Percentiles rank a stretch among this genome's conserved stretches.
Evolutionary conservation across 2,329 filamentous ascomycete genomes (phyloP).

Genomic region (Pseudopyricularia cyperi): DNA sequence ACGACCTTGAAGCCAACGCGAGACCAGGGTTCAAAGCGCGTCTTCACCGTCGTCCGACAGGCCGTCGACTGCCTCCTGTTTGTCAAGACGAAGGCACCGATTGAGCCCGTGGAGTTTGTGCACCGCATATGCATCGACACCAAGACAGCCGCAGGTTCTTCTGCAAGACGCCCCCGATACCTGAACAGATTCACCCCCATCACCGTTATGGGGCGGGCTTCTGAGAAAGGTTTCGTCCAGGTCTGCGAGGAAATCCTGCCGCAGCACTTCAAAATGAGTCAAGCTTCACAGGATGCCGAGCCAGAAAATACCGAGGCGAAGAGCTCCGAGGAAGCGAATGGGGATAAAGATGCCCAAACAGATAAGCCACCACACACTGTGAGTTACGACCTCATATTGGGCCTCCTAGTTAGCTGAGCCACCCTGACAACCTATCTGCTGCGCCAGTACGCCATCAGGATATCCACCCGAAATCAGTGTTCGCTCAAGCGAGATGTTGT

Average conservation of each 20-base stretch:
- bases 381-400: slow-evolving; percentile 4
- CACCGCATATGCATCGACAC: slow-evolving; percentile 43
- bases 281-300: slow-evolving; percentile 5
- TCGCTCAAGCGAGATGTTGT: slow-evolving; percentile 53
- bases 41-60: slow-evolving; percentile 39
- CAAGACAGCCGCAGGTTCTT: slow-evolving; percentile 23
- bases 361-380: slow-evolving; percentile 24
- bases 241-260: slow-evolving; percentile 50
- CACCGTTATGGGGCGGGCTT: slow-evolving; percentile 47
- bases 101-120: slow-evolving; percentile 42
- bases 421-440: neutral
- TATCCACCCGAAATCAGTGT: slow-evolving; percentile 63
- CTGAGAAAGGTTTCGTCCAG: slow-evolving; percentile 52
- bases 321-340: slow-evolving; percentile 7
- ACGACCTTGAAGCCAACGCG: slow-evolving; percentile 37
- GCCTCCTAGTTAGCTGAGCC: slow-evolving; percentile 1
- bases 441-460: slow-evolving; percentile 61
- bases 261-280: slow-evolving; percentile 43
- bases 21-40: slow-evolving; percentile 24
- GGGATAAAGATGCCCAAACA: slow-evolving; percentile 1
- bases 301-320: neutral
- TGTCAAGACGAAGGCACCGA: slow-evolving; percentile 39
- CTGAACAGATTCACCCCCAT: slow-evolving; percentile 46
- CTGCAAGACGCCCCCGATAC: slow-evolving; percentile 34
- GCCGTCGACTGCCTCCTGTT: slow-evolving; percentile 52